Base-by-base conservation (phyloP, 805 yeast genomes). In the Metahyphopichia silvanorum region DNA sequence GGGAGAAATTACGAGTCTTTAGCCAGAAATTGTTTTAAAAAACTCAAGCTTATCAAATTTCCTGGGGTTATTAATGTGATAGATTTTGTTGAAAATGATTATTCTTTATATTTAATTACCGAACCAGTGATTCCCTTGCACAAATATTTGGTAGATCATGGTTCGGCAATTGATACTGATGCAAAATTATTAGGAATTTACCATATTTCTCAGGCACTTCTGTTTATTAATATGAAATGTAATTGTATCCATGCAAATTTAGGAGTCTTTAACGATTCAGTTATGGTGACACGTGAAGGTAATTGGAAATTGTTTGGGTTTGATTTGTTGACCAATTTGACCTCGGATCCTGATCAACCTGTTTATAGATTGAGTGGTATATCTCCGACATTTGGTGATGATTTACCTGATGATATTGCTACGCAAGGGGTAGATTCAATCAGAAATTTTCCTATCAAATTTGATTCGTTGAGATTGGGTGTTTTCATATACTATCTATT, bases 221-320 rank as follows among this genome's bases (percentile, higher is more conserved):
- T 63, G 42, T 78, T 74, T 38, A 63, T 85, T 30, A 80, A 81
- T 42, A 63, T 57, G 16, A 83, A 76, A 37, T 76, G 76, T 21
- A 50, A 65, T 5, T 74, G 82, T 16, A 62, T 82, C 5, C 82
- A 85, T 48, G 91, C 88, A 5, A 77, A 77, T 38, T 42, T 86
- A 9, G 68, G 74, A 37, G 29, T 52, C 8, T 43, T 60, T 13
- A 65, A 73, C 25, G 23, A 20, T 20, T 74, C 84, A 1, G 70
- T 89, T 1, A 88, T 63, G 51, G 78, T 86, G 11, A 82, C 75
- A 34, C 31, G 34, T 9, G 72, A 68, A 19, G 95, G 96, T 10
- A 94, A 84, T 49, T 86, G 95, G 91, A 81, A 77, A 38, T 52
- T 89, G 17, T 83, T 84, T 37, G 95, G 96, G 1, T 78, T 88